phyloP scores from a whole-genome alignment of 495 filamentous ascomycete species.

The Opeltia flavorubescens region DNA sequence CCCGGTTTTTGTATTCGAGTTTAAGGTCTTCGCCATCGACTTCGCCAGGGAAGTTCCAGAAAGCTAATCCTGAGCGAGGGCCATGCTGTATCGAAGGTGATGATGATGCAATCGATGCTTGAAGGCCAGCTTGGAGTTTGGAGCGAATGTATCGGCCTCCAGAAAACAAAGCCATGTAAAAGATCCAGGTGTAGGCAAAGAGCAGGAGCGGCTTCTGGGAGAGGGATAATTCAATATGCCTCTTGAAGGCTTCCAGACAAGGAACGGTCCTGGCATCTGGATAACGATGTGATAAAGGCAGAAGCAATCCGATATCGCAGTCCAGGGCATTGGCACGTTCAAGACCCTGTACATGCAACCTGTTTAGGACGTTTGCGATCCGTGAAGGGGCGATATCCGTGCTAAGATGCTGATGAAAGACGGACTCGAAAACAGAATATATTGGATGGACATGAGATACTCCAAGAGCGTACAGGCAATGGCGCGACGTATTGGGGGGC shows the following conservation, averaged over 20 bases:
- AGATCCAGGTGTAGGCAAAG: conserved; percentile 42
- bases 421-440: conserved; percentile 30
- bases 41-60: conserved; percentile 17
- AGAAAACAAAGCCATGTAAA: conserved; percentile 46
- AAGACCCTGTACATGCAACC: conserved; percentile 16
- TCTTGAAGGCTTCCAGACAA: conserved; percentile 13
- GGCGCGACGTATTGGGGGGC: conserved; percentile 24
- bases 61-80: conserved; percentile 12
- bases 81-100: conserved; percentile 15
- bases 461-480: conserved; percentile 25
- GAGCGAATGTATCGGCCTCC: conserved; percentile 40
- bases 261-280: conserved; percentile 1
- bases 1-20: conserved; percentile 15
- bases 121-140: conserved; percentile 25
- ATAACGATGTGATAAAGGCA: background rate
- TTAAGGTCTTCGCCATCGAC: conserved; percentile 14
- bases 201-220: conserved; percentile 32
- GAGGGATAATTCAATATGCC: conserved; percentile 22
- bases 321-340: background rate
- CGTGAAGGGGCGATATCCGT: background rate
- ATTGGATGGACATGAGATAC: conserved; percentile 30
- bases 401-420: background rate
- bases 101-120: conserved; percentile 27
- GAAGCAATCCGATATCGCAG: background rate
- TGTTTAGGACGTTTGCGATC: background rate